phyloP scores from a whole-genome alignment of 352 stramenopile genomes.

The Aphanomyces stellatus region DNA sequence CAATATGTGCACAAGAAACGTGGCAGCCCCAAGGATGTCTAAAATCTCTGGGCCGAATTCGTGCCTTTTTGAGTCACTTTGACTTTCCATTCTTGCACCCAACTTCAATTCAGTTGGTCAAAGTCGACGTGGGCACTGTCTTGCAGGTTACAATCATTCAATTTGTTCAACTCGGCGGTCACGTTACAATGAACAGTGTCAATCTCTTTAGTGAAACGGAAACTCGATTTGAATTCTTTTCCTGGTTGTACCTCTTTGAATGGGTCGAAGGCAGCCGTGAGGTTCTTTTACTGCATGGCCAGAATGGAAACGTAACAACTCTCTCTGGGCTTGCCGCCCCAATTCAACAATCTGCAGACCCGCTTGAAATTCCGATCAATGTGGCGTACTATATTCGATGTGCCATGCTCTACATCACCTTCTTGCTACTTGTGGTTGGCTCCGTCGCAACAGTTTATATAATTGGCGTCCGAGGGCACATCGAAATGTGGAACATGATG shows the following conservation, averaged over 20 bases:
- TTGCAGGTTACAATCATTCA: too few species aligned
- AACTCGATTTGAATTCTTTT: neutral
- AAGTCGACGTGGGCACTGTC: too few species aligned
- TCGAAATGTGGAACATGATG: slow-evolving; percentile 8
- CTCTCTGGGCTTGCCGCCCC: neutral
- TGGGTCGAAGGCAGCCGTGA: neutral
- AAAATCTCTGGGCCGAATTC: too few species aligned
- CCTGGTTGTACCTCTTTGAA: neutral
- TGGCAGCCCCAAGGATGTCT: too few species aligned
- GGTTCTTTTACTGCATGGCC: slow-evolving; percentile 5
- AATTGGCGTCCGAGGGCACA: neutral
- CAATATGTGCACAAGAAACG: too few species aligned
- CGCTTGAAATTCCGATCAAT: neutral
- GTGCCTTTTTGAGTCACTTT: too few species aligned
- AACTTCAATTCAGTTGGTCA: too few species aligned
- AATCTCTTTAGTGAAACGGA: neutral
- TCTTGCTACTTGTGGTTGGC: neutral
- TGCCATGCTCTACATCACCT: neutral
- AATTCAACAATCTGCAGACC: neutral
- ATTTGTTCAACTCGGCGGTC: too few species aligned
- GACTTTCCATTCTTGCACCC: too few species aligned
- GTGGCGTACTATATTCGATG: neutral
- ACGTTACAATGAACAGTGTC: too few species aligned
- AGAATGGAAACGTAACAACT: neutral
- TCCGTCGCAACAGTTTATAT: neutral